Conservation (phyloP, 2,329 filamentous ascomycete species). For the Volutella citrinella region DNA sequence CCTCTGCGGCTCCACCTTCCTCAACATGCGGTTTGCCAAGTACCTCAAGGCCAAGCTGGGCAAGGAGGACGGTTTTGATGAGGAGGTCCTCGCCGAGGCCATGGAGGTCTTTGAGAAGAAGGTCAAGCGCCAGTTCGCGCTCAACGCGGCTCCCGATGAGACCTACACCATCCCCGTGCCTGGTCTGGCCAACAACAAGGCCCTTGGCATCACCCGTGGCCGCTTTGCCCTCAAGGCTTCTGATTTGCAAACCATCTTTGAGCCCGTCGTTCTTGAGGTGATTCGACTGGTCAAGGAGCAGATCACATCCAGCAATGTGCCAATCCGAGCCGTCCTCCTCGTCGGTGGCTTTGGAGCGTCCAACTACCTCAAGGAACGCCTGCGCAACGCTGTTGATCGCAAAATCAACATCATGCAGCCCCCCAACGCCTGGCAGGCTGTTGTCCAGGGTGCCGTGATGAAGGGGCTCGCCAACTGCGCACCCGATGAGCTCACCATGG, state of each 20-base stretch:
- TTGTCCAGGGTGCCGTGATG: constrained; percentile 48
- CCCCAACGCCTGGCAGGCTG: constrained; percentile 44
- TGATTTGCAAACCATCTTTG: constrained; percentile 41
- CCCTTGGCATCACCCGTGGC: constrained; percentile 35
- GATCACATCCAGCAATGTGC: constrained; percentile 34
- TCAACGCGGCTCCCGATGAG: constrained; percentile 28
- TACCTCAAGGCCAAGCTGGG: constrained; percentile 39
- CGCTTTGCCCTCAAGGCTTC: constrained; percentile 35
- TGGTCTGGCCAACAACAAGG: constrained; percentile 37
- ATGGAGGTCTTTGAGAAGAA: constrained; percentile 41
- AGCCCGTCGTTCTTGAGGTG: constrained; percentile 42
- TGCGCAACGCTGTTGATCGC: constrained; percentile 32
- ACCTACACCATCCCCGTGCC: constrained; percentile 38
- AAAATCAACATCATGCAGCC: constrained; percentile 43
- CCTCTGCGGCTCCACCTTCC: constrained; percentile 44
- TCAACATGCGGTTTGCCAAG: constrained; percentile 43
- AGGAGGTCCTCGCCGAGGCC: constrained; percentile 36
- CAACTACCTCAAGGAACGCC: constrained; percentile 40
- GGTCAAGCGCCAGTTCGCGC: constrained; percentile 35
- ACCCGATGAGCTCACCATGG: constrained; percentile 31
- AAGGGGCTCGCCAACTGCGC: constrained; percentile 40
- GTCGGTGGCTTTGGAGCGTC: constrained; percentile 46
- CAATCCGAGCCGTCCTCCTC: constrained; percentile 40
- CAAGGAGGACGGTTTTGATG: constrained; percentile 37
- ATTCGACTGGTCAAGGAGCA: constrained; percentile 42